These are phyloP conservation scores for Carallia brachiata DNA, from an alignment of 345 rosid species.

Conservation along the genomic window DNA sequence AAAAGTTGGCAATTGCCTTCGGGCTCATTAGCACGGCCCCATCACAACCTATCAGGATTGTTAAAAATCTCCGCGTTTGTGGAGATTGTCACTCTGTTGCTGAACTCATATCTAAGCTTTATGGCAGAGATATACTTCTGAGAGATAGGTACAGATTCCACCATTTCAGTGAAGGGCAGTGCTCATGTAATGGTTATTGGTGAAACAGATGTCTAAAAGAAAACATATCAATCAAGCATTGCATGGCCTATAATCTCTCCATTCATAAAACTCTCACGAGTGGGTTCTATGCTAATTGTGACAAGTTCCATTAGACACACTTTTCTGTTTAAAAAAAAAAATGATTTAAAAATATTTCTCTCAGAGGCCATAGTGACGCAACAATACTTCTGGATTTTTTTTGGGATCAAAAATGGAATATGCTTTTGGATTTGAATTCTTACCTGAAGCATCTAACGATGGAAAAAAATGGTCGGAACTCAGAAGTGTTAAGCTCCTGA, in stretches of 20 bases:
- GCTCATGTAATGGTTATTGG: slow-evolving; percentile 76
- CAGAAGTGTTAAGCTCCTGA: background rate
- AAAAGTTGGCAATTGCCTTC: slow-evolving; percentile 66
- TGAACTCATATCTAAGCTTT: slow-evolving; percentile 56
- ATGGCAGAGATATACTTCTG: slow-evolving; percentile 53
- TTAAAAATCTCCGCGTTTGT: slow-evolving; percentile 68
- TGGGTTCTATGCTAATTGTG: too few relatives aligned
- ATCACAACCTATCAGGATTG: slow-evolving; percentile 51
- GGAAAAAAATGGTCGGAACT: background rate
- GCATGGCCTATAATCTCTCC: background rate
- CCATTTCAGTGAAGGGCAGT: slow-evolving; percentile 56
- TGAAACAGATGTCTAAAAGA: slow-evolving; percentile 22
- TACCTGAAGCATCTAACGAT: too few relatives aligned
- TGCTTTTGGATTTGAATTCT: too few relatives aligned
- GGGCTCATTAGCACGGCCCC: slow-evolving; percentile 48
- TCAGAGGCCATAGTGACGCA: too few relatives aligned
- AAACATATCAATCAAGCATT: too few relatives aligned
- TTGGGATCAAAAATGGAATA: too few relatives aligned
- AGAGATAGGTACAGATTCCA: slow-evolving; percentile 67
- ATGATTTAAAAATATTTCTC: too few relatives aligned
- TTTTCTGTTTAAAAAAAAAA: too few relatives aligned
- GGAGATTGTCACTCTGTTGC: slow-evolving; percentile 68
- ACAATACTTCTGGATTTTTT: too few relatives aligned
- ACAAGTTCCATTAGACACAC: too few relatives aligned
- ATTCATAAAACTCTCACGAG: background rate